Conservation (phyloP, 768 basidiomycete species). For the Galerina marginata region DNA sequence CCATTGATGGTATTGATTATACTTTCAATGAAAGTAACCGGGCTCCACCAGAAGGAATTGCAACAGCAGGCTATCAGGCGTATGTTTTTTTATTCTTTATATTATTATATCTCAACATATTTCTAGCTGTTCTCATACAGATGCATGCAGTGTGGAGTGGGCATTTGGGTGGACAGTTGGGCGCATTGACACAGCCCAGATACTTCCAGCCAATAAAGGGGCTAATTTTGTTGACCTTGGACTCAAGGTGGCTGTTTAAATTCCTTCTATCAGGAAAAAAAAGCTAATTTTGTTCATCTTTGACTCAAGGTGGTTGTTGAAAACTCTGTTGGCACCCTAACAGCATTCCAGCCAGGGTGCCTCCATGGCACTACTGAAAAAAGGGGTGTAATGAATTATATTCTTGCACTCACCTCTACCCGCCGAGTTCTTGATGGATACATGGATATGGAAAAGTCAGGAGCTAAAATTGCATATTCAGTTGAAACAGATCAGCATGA, state of each 20-base stretch:
- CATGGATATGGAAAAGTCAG: background rate
- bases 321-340: background rate
- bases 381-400: background rate
- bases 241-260: background rate
- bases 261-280: no score
- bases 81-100: background rate
- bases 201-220: background rate
- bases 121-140: background rate
- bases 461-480: background rate
- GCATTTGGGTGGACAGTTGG: background rate
- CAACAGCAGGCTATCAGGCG: conserved; percentile 6
- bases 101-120: background rate
- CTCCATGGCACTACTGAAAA: background rate
- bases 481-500: background rate
- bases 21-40: background rate
- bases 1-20: background rate
- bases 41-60: conserved; percentile 12
- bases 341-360: background rate
- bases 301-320: background rate
- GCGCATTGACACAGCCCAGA: background rate
- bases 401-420: background rate
- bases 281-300: background rate
- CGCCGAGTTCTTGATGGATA: background rate
- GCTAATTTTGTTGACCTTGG: background rate
- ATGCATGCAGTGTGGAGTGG: background rate